Evolutionary conservation across 352 stramenopile genomes (phyloP), one percentile per base, ranked within the genome.

Genomic region (Phytophthora niederhauseri): DNA sequence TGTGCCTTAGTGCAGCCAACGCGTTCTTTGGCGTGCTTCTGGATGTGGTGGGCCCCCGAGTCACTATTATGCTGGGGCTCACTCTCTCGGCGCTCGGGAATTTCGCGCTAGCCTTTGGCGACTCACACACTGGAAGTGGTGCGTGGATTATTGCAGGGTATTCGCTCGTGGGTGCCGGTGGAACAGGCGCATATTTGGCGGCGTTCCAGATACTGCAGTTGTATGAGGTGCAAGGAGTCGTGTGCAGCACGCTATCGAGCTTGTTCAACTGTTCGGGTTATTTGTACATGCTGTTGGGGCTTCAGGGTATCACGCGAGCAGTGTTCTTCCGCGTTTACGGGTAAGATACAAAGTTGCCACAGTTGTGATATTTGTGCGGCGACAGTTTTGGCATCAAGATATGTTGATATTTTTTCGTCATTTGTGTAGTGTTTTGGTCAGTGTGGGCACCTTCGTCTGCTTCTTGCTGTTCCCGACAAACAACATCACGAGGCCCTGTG

Each of bases 181-280:
- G 87, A 54, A 94, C 86, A 72, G 87, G 84, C 15, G 80, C 82
- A n/a, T 94, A 91, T 67, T 55, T 95, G 58, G 82, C 85, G 1
- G 82, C 85, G 1, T 93, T 95, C 56, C 87, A 95, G 71, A 76
- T 95, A n/a, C 70, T 94, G 4, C 84, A 94, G 60, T 68, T 95
- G 4, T 95, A 88, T 53, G 73, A 89, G 57, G 78, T 85, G 1
- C 87, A 95, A 76, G 87, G 85, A 0, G 74, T 93, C 20, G 84
- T 93, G 36, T 95, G 85, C 68, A 93, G 85, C 43, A 87, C 80
- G n/a, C 66, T 93, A 17, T 93, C 87, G 17, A 95, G 87, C 45
- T 66, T 95, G 45, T 95, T 95, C 62, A 95, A 95, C 52, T 92
- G 85, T 24, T 95, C 85, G 4, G 85, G 87, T 2, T 95, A 94